A percentile compares a stretch with the other conserved stretches of the same genome.
Evolutionary conservation across 257 asterid species (phyloP).

Genomic region (Verbena officinalis): DNA sequence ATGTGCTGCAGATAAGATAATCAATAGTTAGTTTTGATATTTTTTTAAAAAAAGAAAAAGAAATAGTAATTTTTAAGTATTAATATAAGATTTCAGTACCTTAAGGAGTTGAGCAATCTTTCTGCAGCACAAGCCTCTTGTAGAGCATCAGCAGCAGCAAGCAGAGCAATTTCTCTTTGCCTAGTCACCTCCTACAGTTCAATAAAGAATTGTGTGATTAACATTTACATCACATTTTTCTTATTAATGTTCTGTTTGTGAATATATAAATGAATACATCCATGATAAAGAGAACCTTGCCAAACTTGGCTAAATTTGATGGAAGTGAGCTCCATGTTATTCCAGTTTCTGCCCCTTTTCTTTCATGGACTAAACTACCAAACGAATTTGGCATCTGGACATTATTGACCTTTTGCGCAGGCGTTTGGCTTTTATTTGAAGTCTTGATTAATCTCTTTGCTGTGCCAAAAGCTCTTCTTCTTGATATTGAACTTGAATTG

Average conservation of each 20-base stretch:
- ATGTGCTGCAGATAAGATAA: constrained; percentile 45
- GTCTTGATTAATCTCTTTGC: constrained; percentile 35
- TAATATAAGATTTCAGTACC: too few relatives aligned
- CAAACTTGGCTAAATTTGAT: constrained; percentile 50
- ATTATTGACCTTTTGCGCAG: constrained; percentile 29
- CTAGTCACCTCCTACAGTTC: constrained; percentile 53
- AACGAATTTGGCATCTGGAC: constrained; percentile 34
- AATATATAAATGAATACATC: background rate
- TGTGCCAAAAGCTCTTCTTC: constrained; percentile 33
- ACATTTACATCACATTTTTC: background rate
- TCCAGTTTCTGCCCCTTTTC: constrained; percentile 55
- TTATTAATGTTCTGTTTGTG: background rate
- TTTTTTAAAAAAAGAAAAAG: background rate
- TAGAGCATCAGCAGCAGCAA: constrained; percentile 73
- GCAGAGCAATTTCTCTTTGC: constrained; percentile 62
- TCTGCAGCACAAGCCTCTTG: constrained; percentile 86
- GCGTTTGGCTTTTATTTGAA: constrained; percentile 37
- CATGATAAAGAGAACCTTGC: constrained; percentile 55
- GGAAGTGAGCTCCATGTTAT: constrained; percentile 65
- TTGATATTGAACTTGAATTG: constrained; percentile 36
- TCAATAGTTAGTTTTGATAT: background rate
- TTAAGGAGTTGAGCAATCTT: constrained; percentile 71
- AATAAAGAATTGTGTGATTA: background rate
- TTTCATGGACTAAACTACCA: constrained; percentile 42
- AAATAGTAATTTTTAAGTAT: too few relatives aligned